Percentiles rank a stretch among this genome's conserved stretches.
Evolutionary conservation across 371 early-diverging fungal species (phyloP).

Genomic region (Syncephalastrum racemosum): DNA sequence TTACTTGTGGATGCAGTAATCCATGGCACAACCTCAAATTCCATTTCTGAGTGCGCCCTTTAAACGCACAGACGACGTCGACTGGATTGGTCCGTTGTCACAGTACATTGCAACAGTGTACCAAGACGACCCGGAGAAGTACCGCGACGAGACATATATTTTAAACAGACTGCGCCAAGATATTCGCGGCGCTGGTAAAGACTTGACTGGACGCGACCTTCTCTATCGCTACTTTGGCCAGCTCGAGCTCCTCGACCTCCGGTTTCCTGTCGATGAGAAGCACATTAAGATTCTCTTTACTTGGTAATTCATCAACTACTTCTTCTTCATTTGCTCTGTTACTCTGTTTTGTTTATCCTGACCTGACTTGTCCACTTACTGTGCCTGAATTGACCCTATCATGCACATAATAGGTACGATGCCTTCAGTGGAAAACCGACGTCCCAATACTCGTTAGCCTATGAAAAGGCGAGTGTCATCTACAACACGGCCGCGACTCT

Average conservation of each 20-base stretch:
- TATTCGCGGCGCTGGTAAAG: conserved; percentile 88
- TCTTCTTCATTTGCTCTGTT: neutral
- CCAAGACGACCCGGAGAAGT: conserved; percentile 90
- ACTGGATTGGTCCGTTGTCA: conserved; percentile 79
- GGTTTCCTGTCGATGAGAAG: conserved; percentile 89
- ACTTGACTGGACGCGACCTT: conserved; percentile 86
- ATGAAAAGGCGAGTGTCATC: conserved; percentile 91
- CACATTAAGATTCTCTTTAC: conserved; percentile 81
- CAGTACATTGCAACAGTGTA: conserved; percentile 78
- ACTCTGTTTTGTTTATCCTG: neutral
- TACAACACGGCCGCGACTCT: conserved; percentile 88
- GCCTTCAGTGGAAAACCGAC: conserved; percentile 60
- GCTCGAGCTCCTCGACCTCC: conserved; percentile 85
- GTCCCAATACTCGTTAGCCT: conserved; percentile 86
- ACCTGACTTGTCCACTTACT: neutral
- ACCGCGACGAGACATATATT: conserved; percentile 71
- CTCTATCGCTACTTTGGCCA: conserved; percentile 94
- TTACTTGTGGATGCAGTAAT: too few relatives aligned
- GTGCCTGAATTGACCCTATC: too few relatives aligned
- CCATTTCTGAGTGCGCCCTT: neutral
- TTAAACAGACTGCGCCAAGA: conserved; percentile 91
- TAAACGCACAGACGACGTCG: conserved; percentile 85
- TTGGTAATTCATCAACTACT: conserved; percentile 59
- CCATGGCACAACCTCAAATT: conserved; percentile 5
- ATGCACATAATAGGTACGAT: conserved; percentile 79